phyloP scores from a whole-genome alignment of 2,329 filamentous ascomycete species.

The Nigrograna mackinnonii region DNA sequence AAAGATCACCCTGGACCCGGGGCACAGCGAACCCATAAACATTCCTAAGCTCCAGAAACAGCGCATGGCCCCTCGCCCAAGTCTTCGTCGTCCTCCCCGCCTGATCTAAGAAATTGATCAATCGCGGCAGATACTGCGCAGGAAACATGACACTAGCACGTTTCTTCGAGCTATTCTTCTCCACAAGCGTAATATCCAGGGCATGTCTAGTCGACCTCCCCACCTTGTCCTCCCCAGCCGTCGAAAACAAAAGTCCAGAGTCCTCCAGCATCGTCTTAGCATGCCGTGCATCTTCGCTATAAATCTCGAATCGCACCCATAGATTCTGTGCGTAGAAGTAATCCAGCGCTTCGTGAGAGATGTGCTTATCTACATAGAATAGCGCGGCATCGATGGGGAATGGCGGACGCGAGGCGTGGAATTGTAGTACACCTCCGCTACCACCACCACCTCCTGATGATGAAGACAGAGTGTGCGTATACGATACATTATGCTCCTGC shows the following conservation, averaged over 20 bases:
- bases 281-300: constrained; percentile 28
- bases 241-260: constrained; percentile 33
- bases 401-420: constrained; percentile 29
- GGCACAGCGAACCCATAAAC: constrained; percentile 26
- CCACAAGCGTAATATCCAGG: constrained; percentile 29
- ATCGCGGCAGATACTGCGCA: constrained; percentile 35
- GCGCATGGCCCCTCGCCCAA: constrained; percentile 24
- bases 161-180: constrained; percentile 30
- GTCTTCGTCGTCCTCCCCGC: constrained; percentile 18
- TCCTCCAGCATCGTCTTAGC: constrained; percentile 35
- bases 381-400: constrained; percentile 28
- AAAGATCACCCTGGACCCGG: constrained; percentile 33
- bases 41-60: constrained; percentile 26
- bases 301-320: constrained; percentile 29
- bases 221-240: constrained; percentile 8
- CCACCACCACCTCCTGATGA: too few relatives aligned
- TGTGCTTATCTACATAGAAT: constrained; percentile 29
- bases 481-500: constrained; percentile 31
- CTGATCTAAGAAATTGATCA: constrained; percentile 38
- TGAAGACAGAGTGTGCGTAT: constrained; percentile 19
- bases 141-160: constrained; percentile 34
- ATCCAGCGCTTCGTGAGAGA: constrained; percentile 21
- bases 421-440: constrained; percentile 22
- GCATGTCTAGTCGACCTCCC: constrained; percentile 21
- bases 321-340: constrained; percentile 39